phyloP scores from a whole-genome alignment of 2,329 filamentous ascomycete genomes.

The Venturia aucupariae region DNA sequence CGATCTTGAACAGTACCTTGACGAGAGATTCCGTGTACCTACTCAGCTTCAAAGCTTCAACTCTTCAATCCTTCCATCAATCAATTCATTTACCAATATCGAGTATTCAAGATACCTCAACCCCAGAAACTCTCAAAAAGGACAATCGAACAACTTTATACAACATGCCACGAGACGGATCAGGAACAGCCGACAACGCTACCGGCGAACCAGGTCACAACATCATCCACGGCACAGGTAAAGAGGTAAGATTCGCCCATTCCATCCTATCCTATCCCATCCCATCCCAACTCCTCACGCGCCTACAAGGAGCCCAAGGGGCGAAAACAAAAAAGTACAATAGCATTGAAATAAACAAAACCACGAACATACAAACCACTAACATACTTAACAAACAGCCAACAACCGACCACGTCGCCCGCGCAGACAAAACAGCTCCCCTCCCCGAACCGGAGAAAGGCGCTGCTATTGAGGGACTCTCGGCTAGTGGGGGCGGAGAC shows the following conservation, averaged over 20 bases:
- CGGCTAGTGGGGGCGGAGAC: conserved; percentile 38
- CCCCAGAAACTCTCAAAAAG: no score
- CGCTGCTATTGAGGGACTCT: conserved; percentile 30
- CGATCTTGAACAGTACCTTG: no score
- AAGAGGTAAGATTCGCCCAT: conserved; percentile 9
- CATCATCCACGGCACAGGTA: conserved; percentile 14
- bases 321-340: no score
- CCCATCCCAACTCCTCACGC: background rate
- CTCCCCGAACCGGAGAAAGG: conserved; percentile 41
- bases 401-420: conserved; percentile 29
- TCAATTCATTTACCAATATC: no score
- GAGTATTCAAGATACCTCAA: no score
- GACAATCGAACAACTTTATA: background rate
- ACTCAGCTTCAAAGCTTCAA: background rate
- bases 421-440: conserved; percentile 43
- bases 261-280: background rate
- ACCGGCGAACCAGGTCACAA: conserved; percentile 9
- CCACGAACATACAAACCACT: background rate
- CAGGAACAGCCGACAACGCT: conserved; percentile 10
- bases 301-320: no score
- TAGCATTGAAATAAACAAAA: no score
- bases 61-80: no score
- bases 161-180: conserved; percentile 15
- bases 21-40: no score
- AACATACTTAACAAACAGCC: conserved; percentile 9